These are phyloP conservation scores for Neurospora sp. DNA, from an alignment of 495 filamentous ascomycete genomes.

Conservation along the genomic window DNA sequence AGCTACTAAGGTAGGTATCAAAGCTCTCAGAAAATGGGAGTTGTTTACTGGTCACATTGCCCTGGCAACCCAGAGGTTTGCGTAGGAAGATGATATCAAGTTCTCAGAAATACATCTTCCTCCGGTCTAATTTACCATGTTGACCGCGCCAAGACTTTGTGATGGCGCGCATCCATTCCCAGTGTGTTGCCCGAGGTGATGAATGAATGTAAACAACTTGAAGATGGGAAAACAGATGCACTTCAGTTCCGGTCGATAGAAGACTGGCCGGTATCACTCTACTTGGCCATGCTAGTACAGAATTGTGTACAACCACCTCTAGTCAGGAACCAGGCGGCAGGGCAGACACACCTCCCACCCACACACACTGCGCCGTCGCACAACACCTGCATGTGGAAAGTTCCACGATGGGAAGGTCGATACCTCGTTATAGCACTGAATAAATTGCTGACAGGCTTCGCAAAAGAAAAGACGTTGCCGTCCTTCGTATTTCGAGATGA, in stretches of 20 bases:
- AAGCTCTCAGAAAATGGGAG: background rate
- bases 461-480: background rate
- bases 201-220: background rate
- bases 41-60: background rate
- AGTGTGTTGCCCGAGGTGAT: background rate
- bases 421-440: background rate
- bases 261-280: background rate
- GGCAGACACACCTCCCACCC: background rate
- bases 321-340: background rate
- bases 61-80: background rate
- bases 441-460: background rate
- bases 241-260: background rate
- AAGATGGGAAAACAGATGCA: background rate
- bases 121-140: background rate
- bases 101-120: background rate
- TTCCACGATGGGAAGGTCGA: background rate
- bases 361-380: background rate
- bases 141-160: background rate
- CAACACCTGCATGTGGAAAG: background rate
- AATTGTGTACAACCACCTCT: background rate
- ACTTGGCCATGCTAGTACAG: background rate
- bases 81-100: background rate
- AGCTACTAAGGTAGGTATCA: background rate
- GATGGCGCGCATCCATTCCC: background rate
- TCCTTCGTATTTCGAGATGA: background rate